Conservation (phyloP, 257 asterid species). For the Scutellaria galericulata region DNA sequence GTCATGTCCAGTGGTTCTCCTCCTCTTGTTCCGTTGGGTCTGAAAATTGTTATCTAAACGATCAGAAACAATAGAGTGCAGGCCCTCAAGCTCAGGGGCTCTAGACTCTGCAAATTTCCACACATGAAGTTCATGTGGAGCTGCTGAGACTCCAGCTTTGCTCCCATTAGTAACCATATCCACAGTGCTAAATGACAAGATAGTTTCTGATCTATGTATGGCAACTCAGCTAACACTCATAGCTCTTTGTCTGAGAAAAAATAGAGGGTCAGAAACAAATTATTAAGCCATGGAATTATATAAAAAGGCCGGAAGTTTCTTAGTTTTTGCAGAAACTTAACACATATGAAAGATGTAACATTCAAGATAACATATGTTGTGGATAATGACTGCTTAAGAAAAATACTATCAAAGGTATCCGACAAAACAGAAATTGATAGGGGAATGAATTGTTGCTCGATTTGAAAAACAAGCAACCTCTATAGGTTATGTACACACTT, state of each 20-base stretch:
- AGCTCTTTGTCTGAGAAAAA: constrained; percentile 30
- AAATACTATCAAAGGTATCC: background rate
- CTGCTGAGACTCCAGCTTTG: constrained; percentile 47
- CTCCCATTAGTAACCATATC: constrained; percentile 46
- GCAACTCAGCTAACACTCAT: constrained; percentile 14
- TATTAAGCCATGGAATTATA: background rate
- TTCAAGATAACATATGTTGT: background rate
- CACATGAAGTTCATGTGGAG: constrained; percentile 68
- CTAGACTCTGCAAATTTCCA: constrained; percentile 78
- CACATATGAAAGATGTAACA: background rate
- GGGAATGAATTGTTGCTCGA: background rate
- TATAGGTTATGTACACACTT: background rate
- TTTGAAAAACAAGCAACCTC: background rate
- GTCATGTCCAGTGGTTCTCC: constrained; percentile 80
- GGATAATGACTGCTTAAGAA: background rate
- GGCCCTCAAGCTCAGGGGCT: constrained; percentile 71
- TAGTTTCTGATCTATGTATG: constrained; percentile 9
- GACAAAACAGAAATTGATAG: background rate
- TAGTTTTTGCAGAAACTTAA: background rate
- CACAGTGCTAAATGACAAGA: constrained; percentile 22
- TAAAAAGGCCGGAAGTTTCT: background rate
- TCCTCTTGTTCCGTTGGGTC: constrained; percentile 72
- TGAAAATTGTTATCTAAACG: constrained; percentile 70
- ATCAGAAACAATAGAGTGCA: constrained; percentile 63
- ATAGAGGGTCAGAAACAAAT: background rate